These are phyloP conservation scores for Bolboschoenoplectus hybrid DNA, from an alignment of 202 grass and related monocot species.

Conservation along the genomic window DNA sequence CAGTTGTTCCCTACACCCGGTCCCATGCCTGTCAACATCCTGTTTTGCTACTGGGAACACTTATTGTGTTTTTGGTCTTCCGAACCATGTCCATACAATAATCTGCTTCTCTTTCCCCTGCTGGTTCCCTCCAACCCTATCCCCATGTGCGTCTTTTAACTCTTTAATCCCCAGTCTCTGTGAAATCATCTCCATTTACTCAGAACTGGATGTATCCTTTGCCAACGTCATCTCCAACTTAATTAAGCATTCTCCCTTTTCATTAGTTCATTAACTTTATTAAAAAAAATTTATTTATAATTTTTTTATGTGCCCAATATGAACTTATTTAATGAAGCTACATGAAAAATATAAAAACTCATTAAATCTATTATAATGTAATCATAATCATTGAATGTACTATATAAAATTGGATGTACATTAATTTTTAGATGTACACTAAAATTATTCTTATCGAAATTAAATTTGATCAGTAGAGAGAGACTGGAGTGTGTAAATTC, in stretches of 20 bases:
- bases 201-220: conserved; percentile 37
- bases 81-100: conserved; percentile 26
- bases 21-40: background rate
- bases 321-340: too few species aligned
- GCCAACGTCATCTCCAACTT: conserved; percentile 7
- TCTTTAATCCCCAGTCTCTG: background rate
- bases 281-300: too few species aligned
- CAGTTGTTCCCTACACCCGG: conserved; percentile 2
- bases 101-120: background rate
- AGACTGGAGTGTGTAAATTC: background rate
- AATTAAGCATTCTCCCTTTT: too few species aligned
- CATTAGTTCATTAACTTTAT: too few species aligned
- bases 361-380: too few species aligned
- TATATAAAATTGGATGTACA: background rate
- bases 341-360: too few species aligned
- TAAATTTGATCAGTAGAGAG: background rate
- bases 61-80: background rate
- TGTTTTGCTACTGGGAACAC: background rate
- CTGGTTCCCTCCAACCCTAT: conserved; percentile 13
- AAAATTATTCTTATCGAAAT: background rate
- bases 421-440: background rate
- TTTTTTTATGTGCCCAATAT: too few species aligned
- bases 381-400: too few species aligned
- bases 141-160: conserved; percentile 47
- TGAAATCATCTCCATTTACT: conserved; percentile 8